phyloP scores from a whole-genome alignment of 1,284 basidiomycete genomes.

The Xanthoconium separans region DNA sequence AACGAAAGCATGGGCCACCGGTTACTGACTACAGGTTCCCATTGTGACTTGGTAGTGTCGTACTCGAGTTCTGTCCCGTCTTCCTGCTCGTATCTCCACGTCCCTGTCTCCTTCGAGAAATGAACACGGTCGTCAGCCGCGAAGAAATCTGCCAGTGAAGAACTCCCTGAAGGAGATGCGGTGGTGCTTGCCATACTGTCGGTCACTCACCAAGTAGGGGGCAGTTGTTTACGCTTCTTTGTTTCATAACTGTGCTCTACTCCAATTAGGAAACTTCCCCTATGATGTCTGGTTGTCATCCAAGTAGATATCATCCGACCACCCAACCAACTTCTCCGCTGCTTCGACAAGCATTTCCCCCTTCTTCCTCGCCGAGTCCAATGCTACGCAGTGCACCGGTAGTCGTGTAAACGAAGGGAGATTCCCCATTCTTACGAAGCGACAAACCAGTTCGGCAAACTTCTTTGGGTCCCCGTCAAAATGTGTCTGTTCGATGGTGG shows the following conservation, averaged over 20 bases:
- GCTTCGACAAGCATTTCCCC: conserved; percentile 20
- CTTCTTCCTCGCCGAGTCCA: conserved; percentile 22
- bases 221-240: conserved; percentile 27
- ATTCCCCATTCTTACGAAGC: conserved; percentile 15
- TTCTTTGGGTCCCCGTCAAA: conserved; percentile 28
- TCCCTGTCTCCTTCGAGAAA: conserved; percentile 71
- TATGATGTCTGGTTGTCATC: not conserved
- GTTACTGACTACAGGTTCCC: conserved; percentile 77
- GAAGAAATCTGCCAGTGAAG: conserved; percentile 56
- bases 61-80: conserved; percentile 90
- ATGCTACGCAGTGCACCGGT: conserved; percentile 26
- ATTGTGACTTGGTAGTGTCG: conserved; percentile 67
- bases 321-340: conserved; percentile 21
- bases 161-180: conserved; percentile 50
- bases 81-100: conserved; percentile 89
- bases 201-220: conserved; percentile 6
- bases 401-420: conserved; percentile 23
- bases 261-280: conserved; percentile 17
- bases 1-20: not conserved
- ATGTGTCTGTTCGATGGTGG: conserved; percentile 12
- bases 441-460: conserved; percentile 22
- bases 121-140: conserved; percentile 77
- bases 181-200: conserved; percentile 24
- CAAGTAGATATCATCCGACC: conserved; percentile 26
- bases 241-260: not conserved